Conservation (phyloP, 2,329 filamentous ascomycete species). For the Penicillium freii region DNA sequence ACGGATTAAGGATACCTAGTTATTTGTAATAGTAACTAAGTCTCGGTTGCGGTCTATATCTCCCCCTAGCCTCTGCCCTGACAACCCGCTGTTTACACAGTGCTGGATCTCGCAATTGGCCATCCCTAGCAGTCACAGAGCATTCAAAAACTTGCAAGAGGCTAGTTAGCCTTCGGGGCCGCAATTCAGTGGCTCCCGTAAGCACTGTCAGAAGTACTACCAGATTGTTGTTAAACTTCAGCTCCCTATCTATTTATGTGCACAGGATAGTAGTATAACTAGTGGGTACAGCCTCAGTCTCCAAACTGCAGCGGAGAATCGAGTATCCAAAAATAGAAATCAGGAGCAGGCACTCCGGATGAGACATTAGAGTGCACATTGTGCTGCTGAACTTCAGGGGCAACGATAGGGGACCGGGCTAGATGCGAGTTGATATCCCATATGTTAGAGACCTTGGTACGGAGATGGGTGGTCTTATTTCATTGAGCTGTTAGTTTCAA, state of each 20-base stretch:
- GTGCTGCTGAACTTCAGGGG: background rate
- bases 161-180: too few relatives aligned
- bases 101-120: background rate
- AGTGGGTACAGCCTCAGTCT: background rate
- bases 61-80: background rate
- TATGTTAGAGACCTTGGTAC: background rate
- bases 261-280: background rate
- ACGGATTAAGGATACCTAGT: too few relatives aligned
- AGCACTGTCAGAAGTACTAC: too few relatives aligned
- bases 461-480: too few relatives aligned
- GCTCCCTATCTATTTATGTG: background rate
- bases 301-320: background rate
- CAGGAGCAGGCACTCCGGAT: too few relatives aligned
- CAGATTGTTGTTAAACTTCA: background rate
- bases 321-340: background rate
- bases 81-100: background rate
- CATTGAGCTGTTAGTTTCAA: too few relatives aligned
- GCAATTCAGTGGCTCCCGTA: background rate
- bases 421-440: background rate
- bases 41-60: background rate
- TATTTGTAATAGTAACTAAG: background rate
- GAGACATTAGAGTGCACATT: background rate
- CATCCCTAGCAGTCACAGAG: too few relatives aligned
- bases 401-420: background rate
- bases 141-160: background rate